Evolutionary conservation across 2,329 filamentous ascomycete species (phyloP), one percentile per base, ranked within the genome.

Genomic region (Alternaria ventricosa): DNA sequence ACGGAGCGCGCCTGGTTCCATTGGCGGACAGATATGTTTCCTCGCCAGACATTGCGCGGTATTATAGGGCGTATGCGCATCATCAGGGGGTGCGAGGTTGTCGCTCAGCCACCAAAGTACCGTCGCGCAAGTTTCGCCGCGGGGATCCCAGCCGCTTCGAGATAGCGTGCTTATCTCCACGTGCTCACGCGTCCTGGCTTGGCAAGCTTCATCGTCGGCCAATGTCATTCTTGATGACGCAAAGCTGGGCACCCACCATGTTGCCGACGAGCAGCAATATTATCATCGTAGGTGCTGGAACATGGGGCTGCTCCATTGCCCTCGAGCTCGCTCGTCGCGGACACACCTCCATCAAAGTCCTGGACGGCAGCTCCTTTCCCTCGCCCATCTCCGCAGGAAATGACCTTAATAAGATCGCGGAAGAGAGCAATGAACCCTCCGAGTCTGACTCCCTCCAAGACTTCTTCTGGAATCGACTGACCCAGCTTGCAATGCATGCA

Each of bases 301-400:
- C 84, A 5, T 86, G 84, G 79, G 85, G 84, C 13, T 82, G 81
- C 33, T 84, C 82, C 8, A 84, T 84, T 6, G 84, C 84, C 6
- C 78, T 85, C 18, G 79, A 85, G 63, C 76, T 86, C 10, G 83
- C 83, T 46, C 78, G 83, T 27, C 78, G 82, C 61, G 84, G 84
- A 45, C 83, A 84, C 67, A 76, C 76, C 23, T 75, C 80, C 61
- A 78, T 86, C 63, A 84, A 75, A 5, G 80, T 85, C 2, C 74
- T 86, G 6, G 84, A 85, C 63, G 77, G 79, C 0, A 76, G 81
- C 58, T 70, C 74, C 0, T 78, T 84, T 11, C 83, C 83, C 4
- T 84, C 82, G 5, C 70, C 78, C 10, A 83, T 83, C 55, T 80
- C 83, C 12, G 83, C 83, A 6, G 83, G 83, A 15, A 84, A 84